Percentiles rank a stretch among this genome's conserved stretches.
Conservation (phyloP, 2,329 filamentous ascomycete species). For the Stemphylium beticola region DNA sequence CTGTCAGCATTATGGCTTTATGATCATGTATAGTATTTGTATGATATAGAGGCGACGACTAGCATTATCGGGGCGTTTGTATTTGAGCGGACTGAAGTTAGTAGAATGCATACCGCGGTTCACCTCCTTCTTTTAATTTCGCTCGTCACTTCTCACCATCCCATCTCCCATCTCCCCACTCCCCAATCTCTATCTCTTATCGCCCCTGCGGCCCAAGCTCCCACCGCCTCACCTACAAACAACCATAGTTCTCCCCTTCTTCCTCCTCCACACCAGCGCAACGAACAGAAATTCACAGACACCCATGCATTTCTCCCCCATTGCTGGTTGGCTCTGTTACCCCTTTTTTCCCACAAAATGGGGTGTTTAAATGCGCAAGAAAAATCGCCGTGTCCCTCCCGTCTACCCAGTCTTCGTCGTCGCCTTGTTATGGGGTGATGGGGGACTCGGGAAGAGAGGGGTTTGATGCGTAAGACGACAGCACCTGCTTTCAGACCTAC, state of each 20-base stretch:
- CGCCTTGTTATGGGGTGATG: neutral
- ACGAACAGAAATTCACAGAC: conserved; percentile 39
- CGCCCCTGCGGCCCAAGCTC: neutral
- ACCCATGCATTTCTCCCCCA: conserved; percentile 21
- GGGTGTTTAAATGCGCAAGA: conserved; percentile 30
- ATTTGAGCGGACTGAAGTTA: conserved; percentile 23
- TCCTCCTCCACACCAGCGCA: conserved; percentile 27
- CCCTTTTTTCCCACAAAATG: neutral
- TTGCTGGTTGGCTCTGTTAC: conserved; percentile 33
- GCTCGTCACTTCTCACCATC: neutral
- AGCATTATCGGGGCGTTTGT: conserved; percentile 17
- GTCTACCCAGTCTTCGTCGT: conserved; percentile 12
- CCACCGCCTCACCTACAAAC: neutral
- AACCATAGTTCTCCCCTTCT: neutral
- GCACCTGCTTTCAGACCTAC: conserved; percentile 44
- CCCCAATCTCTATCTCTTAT: neutral
- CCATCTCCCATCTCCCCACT: neutral
- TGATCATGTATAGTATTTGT: conserved; percentile 22
- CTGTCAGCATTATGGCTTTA: neutral
- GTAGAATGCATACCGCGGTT: conserved; percentile 19
- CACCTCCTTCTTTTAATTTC: neutral
- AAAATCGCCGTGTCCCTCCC: conserved; percentile 13
- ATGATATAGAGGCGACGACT: conserved; percentile 15
- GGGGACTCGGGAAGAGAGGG: conserved; percentile 19
- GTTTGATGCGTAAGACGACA: neutral